Evolutionary conservation across 148 eudicot species (phyloP).

Genomic region (Diospyros kaki): DNA sequence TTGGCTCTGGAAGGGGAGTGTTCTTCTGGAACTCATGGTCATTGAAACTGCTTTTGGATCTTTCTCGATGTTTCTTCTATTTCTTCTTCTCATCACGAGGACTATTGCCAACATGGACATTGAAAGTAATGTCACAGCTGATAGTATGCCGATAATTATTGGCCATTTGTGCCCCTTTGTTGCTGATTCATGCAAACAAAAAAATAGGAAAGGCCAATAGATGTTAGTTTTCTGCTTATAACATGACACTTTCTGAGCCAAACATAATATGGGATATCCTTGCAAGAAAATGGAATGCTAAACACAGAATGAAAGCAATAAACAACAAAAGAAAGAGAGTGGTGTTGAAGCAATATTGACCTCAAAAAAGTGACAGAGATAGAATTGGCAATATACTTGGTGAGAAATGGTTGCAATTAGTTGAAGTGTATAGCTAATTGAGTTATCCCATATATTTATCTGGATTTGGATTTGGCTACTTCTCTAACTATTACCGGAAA

Average conservation of each 20-base stretch:
- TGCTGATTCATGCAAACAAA: background rate
- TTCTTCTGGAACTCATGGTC: constrained; percentile 15
- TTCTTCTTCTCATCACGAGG: too few relatives aligned
- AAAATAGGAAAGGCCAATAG: background rate
- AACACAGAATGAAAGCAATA: too few relatives aligned
- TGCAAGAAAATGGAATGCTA: too few relatives aligned
- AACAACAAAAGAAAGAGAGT: background rate
- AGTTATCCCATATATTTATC: background rate
- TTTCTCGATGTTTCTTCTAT: constrained; percentile 9
- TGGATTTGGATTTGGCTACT: background rate
- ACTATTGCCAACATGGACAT: too few relatives aligned
- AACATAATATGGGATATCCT: too few relatives aligned
- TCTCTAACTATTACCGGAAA: background rate
- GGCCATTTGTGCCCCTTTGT: too few relatives aligned
- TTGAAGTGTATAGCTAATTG: background rate
- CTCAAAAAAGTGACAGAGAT: background rate
- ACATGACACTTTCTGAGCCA: background rate
- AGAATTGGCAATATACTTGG: too few relatives aligned
- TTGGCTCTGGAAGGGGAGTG: constrained; percentile 23
- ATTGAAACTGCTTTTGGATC: constrained; percentile 22
- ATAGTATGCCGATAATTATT: too few relatives aligned
- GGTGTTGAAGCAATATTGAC: background rate
- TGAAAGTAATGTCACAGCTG: too few relatives aligned
- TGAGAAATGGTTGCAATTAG: background rate
- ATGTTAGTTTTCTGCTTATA: background rate